Evolutionary conservation across 2,329 filamentous ascomycete species (phyloP), one percentile per base, ranked within the genome.

Genomic region (Ceratocystis cacaofunesta): DNA sequence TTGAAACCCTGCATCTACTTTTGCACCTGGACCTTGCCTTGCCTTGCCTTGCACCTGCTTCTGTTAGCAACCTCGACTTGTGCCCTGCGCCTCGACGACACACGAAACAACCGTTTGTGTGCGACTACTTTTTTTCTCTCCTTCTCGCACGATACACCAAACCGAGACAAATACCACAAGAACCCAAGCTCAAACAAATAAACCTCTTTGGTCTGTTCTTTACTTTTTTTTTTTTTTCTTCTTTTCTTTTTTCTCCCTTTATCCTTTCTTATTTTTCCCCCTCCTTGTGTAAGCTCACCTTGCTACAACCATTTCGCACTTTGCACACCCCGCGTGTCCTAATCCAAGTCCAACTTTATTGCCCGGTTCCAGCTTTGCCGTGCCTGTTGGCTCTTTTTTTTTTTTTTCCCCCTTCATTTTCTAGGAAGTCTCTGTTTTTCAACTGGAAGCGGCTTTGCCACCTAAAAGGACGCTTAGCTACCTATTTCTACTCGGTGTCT

Each of bases 401-500:
- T 48, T 68, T 50, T 57, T 69, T 69, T 7, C 17, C 15, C 28
- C 7, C 8, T 58, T 30, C n/a, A 17, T 17, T 58, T 36, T 10
- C 30, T n/a, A 22, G 4, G 32, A 58, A n/a, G 28, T 30, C 17
- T 4, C 19, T n/a, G 25, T 19, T 58, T 28, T 8, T 19, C 28
- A 58, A 58, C 28, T 32, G 28, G 15, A n/a, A 57, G 25, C 28
- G 17, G 55, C 28, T 36, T 58, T n/a, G 55, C 55, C 55, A 36
- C 55, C 55, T n/a, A n/a, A 17, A 32, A n/a, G 22, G 55, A 58
- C 55, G 30, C 55, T 25, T 36, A 58, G 19, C 30, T 32, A 8
- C 28, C 12, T 30, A 30, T 17, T 30, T 58, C 15, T 30, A 22
- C 28, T 69, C 68, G 71, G 71, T 71, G 69, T 70, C 70, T 72